phyloP scores from a whole-genome alignment of 768 basidiomycete species.

The Suillus subluteus region DNA sequence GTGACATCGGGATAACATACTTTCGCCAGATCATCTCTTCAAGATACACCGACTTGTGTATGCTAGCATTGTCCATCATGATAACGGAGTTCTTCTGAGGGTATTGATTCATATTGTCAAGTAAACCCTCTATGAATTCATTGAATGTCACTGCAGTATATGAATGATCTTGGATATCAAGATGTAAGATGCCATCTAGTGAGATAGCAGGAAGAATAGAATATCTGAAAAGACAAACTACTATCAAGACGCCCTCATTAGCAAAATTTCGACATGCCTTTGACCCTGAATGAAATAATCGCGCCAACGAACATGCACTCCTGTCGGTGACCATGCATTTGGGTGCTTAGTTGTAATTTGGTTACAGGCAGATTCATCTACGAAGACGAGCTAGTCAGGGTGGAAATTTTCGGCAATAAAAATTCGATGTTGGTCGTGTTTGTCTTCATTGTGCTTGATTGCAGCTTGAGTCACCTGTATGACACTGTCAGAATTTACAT shows the following conservation, averaged over 20 bases:
- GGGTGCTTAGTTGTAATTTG: slow-evolving; percentile 23
- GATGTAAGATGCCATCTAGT: slow-evolving; percentile 28
- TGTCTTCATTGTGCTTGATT: not conserved
- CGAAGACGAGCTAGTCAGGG: slow-evolving; percentile 30
- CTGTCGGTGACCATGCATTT: slow-evolving; percentile 32
- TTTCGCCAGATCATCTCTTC: slow-evolving; percentile 19
- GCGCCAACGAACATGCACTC: slow-evolving; percentile 17
- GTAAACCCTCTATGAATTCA: slow-evolving; percentile 24
- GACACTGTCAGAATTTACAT: too few species aligned
- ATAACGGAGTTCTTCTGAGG: slow-evolving; percentile 26
- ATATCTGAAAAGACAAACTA: slow-evolving; percentile 21
- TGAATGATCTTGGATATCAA: slow-evolving; percentile 25
- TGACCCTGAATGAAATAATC: slow-evolving; percentile 22
- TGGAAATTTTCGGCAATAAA: slow-evolving; percentile 15
- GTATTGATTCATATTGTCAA: slow-evolving; percentile 24
- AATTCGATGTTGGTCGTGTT: slow-evolving; percentile 13
- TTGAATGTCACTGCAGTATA: slow-evolving; percentile 23
- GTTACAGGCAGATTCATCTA: slow-evolving; percentile 38
- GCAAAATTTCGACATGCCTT: not conserved
- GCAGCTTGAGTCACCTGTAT: too few species aligned
- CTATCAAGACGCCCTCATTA: too few species aligned
- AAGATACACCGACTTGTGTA: slow-evolving; percentile 19
- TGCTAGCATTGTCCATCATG: slow-evolving; percentile 29
- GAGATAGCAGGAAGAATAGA: slow-evolving; percentile 37
- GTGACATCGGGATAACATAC: slow-evolving; percentile 15